Percentiles rank a stretch among this genome's conserved stretches.
These are phyloP conservation scores for Dendryphion nanum DNA, from an alignment of 2,329 filamentous ascomycete species.

Conservation along the genomic window DNA sequence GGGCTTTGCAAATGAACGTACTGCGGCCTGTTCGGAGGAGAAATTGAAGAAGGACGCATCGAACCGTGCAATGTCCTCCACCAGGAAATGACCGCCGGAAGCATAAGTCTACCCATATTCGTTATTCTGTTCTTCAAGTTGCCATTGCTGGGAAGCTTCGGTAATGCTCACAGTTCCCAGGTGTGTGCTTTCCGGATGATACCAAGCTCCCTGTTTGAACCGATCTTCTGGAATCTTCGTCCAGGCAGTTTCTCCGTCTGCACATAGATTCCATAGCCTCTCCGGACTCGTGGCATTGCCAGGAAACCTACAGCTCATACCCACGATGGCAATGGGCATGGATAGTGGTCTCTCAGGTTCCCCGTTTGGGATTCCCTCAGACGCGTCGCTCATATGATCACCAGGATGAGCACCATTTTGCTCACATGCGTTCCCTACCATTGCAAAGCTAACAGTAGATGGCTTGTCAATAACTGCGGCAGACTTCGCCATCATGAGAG, in stretches of 20 bases:
- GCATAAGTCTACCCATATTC: no score
- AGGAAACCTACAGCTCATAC: constrained; percentile 36
- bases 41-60: constrained; percentile 17
- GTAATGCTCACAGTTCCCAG: constrained; percentile 3
- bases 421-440: no score
- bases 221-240: constrained; percentile 24
- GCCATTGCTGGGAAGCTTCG: no score
- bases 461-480: no score
- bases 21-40: constrained; percentile 6
- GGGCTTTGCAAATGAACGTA: no score
- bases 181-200: constrained; percentile 10
- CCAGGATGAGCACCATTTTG: no score
- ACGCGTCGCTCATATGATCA: no score
- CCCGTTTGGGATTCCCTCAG: no score
- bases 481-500: no score
- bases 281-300: constrained; percentile 26
- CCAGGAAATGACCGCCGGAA: constrained; percentile 14
- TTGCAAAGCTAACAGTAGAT: no score
- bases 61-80: constrained; percentile 12
- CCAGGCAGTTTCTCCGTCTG: constrained; percentile 23
- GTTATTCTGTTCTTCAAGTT: no score
- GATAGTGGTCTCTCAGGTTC: no score
- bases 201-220: constrained; percentile 26
- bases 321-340: constrained; percentile 37
- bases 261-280: constrained; percentile 34